Percentiles rank a stretch among this genome's conserved stretches.
Evolutionary conservation across 1,284 basidiomycete species (phyloP).

Genomic region (Kwoniella shivajii): DNA sequence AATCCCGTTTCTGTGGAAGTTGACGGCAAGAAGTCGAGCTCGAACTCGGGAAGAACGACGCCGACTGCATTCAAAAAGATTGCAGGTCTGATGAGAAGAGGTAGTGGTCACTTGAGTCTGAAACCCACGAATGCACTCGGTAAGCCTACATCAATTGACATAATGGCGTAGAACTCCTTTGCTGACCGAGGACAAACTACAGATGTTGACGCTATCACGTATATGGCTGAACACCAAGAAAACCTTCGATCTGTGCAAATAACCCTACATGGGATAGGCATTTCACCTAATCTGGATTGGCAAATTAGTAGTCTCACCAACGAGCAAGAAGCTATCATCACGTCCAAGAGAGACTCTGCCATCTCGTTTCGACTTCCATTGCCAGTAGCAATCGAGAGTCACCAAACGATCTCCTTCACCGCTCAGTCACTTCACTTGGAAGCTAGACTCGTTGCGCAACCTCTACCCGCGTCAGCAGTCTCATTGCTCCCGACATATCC

Average conservation of each 20-base stretch:
- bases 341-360: constrained; percentile 64
- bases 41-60: not conserved
- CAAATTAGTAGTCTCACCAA: constrained; percentile 50
- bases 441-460: constrained; percentile 62
- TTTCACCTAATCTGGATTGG: constrained; percentile 29
- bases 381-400: constrained; percentile 65
- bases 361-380: constrained; percentile 65
- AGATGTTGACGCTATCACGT: constrained; percentile 47
- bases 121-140: constrained; percentile 16
- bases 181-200: not conserved
- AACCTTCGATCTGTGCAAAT: constrained; percentile 73
- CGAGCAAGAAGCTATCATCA: constrained; percentile 61
- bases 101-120: constrained; percentile 24
- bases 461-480: constrained; percentile 36
- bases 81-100: constrained; percentile 26
- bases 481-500: constrained; percentile 33
- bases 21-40: constrained; percentile 12
- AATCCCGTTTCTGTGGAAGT: constrained; percentile 13
- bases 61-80: constrained; percentile 25
- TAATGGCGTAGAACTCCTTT: not conserved
- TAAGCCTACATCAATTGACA: not conserved
- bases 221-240: constrained; percentile 82
- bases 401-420: constrained; percentile 63
- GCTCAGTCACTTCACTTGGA: constrained; percentile 65
- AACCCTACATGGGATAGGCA: constrained; percentile 56